A percentile compares a stretch with the other conserved stretches of the same genome.
Evolutionary conservation across 2,329 filamentous ascomycete species (phyloP).

Genomic region (Volutella citrinella): DNA sequence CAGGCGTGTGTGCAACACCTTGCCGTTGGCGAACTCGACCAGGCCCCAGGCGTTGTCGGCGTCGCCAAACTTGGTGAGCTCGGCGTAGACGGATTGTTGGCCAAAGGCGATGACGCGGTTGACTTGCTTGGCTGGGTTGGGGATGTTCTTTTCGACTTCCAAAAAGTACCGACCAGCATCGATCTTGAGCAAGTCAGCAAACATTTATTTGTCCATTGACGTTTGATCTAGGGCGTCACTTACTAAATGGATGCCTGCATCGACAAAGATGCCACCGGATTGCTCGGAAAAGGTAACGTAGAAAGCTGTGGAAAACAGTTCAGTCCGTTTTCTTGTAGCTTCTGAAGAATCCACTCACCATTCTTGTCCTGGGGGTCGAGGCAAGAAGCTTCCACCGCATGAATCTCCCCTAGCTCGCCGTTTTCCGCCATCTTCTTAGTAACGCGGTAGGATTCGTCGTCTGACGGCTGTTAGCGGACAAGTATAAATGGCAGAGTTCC

Average conservation of each 20-base stretch:
- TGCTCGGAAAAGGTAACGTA: constrained; percentile 31
- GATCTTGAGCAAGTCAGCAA: constrained; percentile 11
- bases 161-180: constrained; percentile 25
- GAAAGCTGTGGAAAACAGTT: constrained; percentile 17
- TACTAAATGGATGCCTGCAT: constrained; percentile 30
- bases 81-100: constrained; percentile 29
- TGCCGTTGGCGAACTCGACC: constrained; percentile 35
- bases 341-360: constrained; percentile 9
- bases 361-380: constrained; percentile 18
- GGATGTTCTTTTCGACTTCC: constrained; percentile 21
- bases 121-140: constrained; percentile 29
- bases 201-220: neutral
- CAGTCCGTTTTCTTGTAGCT: neutral
- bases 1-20: constrained; percentile 30
- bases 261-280: constrained; percentile 31
- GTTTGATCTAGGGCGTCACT: neutral
- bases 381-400: constrained; percentile 20
- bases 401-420: constrained; percentile 18
- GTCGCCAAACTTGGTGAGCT: constrained; percentile 25
- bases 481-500: too few relatives aligned
- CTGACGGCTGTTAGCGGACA: constrained; percentile 1
- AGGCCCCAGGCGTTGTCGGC: constrained; percentile 33
- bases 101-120: constrained; percentile 29
- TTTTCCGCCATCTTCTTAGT: constrained; percentile 15
- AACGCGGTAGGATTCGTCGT: constrained; percentile 17